Evolutionary conservation across 257 asterid genomes (phyloP).

Genomic region (Galeopsis tetrahit): DNA sequence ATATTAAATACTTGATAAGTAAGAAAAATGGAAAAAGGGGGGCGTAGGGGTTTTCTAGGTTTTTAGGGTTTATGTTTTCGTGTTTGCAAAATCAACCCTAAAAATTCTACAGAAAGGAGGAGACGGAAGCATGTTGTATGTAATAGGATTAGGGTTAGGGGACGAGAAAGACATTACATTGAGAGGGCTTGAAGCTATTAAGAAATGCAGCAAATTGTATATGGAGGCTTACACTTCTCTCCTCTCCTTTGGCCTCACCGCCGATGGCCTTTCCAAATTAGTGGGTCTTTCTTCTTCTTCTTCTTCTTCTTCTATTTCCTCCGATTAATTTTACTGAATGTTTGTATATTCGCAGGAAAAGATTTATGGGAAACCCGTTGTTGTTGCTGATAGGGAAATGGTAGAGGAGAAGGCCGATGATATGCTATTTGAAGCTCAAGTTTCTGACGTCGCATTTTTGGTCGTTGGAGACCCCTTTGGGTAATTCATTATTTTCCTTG

Average conservation of each 20-base stretch:
- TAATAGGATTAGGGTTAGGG: slow-evolving; percentile 83
- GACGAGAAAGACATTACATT: slow-evolving; percentile 86
- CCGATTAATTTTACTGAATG: slow-evolving; percentile 9
- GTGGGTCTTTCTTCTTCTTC: slow-evolving; percentile 36
- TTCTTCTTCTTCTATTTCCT: neutral
- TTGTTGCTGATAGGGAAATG: slow-evolving; percentile 79
- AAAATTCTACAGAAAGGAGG: neutral
- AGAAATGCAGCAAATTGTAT: slow-evolving; percentile 67
- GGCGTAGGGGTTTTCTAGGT: too few relatives aligned
- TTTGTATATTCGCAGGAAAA: slow-evolving; percentile 58
- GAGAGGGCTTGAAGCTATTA: slow-evolving; percentile 87
- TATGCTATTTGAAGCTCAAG: slow-evolving; percentile 71
- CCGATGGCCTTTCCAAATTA: slow-evolving; percentile 71
- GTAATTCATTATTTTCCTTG: slow-evolving; percentile 33
- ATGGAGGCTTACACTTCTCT: slow-evolving; percentile 97
- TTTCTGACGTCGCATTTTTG: slow-evolving; percentile 80
- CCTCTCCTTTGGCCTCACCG: slow-evolving; percentile 82
- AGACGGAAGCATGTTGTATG: slow-evolving; percentile 55
- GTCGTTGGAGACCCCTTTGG: slow-evolving; percentile 99
- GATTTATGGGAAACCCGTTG: slow-evolving; percentile 69
- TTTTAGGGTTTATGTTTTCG: too few relatives aligned
- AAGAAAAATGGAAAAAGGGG: too few relatives aligned
- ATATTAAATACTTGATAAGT: too few relatives aligned
- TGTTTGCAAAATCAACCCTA: neutral
- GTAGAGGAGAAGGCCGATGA: slow-evolving; percentile 90